Evolutionary conservation across 164 flowering plant genomes (phyloP).

Genomic region (Saururus chinensis): DNA sequence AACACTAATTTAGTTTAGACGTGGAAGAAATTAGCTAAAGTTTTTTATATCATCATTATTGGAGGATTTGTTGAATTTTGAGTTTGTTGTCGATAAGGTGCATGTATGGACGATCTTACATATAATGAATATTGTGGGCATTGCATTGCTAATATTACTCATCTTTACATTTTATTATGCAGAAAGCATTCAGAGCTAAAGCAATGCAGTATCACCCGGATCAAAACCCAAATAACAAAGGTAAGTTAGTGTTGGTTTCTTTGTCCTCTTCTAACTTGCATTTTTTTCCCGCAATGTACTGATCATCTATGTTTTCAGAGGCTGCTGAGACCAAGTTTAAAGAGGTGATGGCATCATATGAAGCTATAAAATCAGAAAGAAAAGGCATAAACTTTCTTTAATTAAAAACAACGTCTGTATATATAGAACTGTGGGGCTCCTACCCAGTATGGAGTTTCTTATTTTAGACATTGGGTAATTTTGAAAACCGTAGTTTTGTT

Average conservation of each 20-base stretch:
- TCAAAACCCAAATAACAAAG: slow-evolving; percentile 91
- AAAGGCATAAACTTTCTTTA: slow-evolving; percentile 1
- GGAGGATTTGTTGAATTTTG: no score
- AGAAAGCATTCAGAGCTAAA: slow-evolving; percentile 90
- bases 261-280: not conserved
- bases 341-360: slow-evolving; percentile 82
- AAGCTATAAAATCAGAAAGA: slow-evolving; percentile 78
- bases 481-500: no score
- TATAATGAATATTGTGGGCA: not conserved
- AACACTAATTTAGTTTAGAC: not conserved
- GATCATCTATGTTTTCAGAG: slow-evolving; percentile 37
- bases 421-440: no score
- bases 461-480: no score
- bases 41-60: no score
- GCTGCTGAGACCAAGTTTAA: slow-evolving; percentile 91
- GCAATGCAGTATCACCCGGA: slow-evolving; percentile 93
- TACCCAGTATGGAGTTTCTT: no score
- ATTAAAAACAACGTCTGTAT: not conserved
- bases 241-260: slow-evolving; percentile 17
- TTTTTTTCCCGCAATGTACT: not conserved
- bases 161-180: not conserved
- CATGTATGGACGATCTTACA: not conserved
- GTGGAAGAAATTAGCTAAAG: no score
- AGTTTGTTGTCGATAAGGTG: not conserved
- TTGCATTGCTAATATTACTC: not conserved